phyloP scores from a whole-genome alignment of 164 flowering plant species.

The Kingdonia uniflora region DNA sequence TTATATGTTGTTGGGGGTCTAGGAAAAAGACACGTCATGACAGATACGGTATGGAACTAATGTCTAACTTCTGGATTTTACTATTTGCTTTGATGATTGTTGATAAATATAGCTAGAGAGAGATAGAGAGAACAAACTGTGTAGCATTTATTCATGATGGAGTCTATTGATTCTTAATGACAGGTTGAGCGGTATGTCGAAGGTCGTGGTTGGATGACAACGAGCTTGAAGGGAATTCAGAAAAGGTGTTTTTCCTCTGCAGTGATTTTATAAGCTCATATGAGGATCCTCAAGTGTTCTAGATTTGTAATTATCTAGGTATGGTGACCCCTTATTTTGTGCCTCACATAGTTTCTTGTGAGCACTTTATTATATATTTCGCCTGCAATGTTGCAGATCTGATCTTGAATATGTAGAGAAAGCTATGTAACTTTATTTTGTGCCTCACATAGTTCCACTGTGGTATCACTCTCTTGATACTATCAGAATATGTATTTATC shows the following conservation, averaged over 20 bases:
- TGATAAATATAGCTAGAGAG: no score
- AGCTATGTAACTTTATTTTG: no score
- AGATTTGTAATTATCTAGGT: no score
- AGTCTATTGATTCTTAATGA: neutral
- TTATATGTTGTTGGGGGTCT: conserved; percentile 65
- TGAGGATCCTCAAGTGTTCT: neutral
- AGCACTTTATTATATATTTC: no score
- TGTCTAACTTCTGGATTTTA: neutral
- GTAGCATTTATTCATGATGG: neutral
- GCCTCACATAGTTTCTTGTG: no score
- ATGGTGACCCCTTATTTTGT: no score
- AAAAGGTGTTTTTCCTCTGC: conserved; percentile 58
- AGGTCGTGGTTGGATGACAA: conserved; percentile 52
- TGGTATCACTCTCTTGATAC: no score
- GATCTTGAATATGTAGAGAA: no score
- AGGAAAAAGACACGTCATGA: conserved; percentile 15
- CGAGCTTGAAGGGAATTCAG: conserved; percentile 27
- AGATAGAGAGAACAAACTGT: no score
- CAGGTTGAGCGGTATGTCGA: conserved; percentile 72
- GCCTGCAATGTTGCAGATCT: no score
- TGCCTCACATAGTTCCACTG: no score
- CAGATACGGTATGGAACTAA: conserved; percentile 32
- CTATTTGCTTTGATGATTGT: neutral
- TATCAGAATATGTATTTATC: no score
- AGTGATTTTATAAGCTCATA: conserved; percentile 15